Base-by-base conservation (phyloP, 371 early-diverging fungal genomes). In the Zancudomyces culisetae region DNA sequence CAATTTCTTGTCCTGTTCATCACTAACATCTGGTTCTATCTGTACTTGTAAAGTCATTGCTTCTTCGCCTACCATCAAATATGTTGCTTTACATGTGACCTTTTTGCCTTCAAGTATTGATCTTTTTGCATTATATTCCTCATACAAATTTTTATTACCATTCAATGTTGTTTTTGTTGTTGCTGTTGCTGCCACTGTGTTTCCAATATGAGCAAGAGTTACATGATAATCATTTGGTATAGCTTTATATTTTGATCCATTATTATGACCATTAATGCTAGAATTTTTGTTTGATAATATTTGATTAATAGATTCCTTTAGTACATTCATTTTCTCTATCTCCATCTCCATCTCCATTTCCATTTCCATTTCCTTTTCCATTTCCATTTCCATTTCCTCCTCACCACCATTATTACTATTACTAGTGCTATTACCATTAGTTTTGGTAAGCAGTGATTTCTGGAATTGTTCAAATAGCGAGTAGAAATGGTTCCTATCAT, bases 381-480 rank as follows among this genome's bases (percentile, higher is more conserved):
- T 10, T 10, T 41, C 19, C 20, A 26, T 22, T 8, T 54, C 56
- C 8, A 51, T 27, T 10, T 43, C 43, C 56, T 55, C 52, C 29
- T 42, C 49, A 1, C 30, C 55, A 13, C 29, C 51, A 10, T 40
- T 10, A 27, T 6, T 10, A 45, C 18, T 18, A 10, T 45, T 15
- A 20, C 30, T 22, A 1, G 27, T 18, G 1, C 20, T 24, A 39
- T 69, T 15, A 15, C 10, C 35, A 52, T 1, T 55, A 53, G 27
- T 56, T 58, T 15, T 62, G 30, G n/a, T 63, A 39, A 48, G 70
- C 59, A 23, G 35, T 28, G 3, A 35, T 51, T 19, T 66, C 57
- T 4, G 35, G 10, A 10, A 35, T 10, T 35, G 35, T 10, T 35
- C 35, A 15, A 35, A 6, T 35, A 6, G 35, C 35, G 35, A 35